phyloP scores from a whole-genome alignment of 1,284 basidiomycete genomes.

The Fomitopsis pinicola region DNA sequence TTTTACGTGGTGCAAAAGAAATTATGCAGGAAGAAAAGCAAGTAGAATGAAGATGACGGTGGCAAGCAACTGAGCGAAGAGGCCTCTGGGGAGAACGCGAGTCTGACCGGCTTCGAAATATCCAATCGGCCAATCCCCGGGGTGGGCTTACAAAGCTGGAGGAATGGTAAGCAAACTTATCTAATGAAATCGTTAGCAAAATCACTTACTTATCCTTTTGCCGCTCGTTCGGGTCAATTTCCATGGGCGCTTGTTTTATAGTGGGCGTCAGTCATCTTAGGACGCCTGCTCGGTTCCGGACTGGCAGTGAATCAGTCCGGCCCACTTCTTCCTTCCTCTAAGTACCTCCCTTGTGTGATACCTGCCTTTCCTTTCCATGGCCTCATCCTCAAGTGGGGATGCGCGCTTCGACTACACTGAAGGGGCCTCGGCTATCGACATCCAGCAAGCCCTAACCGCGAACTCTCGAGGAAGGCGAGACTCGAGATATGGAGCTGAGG shows the following conservation, averaged over 20 bases:
- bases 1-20: constrained; percentile 4
- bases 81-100: background rate
- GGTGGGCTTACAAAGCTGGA: background rate
- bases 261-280: too few relatives aligned
- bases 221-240: too few relatives aligned
- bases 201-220: too few relatives aligned
- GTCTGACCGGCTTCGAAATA: background rate
- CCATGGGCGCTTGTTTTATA: background rate
- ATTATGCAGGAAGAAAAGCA: background rate
- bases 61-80: background rate
- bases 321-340: background rate
- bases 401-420: constrained; percentile 69
- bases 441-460: constrained; percentile 50
- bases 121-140: background rate
- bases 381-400: background rate
- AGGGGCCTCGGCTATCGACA: constrained; percentile 74
- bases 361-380: background rate
- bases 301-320: too few relatives aligned
- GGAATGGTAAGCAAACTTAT: background rate
- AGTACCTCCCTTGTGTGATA: background rate
- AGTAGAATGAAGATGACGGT: background rate
- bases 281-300: background rate
- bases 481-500: constrained; percentile 60
- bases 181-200: too few relatives aligned
- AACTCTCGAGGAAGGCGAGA: constrained; percentile 49